Evolutionary conservation across 2,329 filamentous ascomycete genomes (phyloP), one percentile per base, ranked within the genome.

Genomic region (Hypoxylon sp.): DNA sequence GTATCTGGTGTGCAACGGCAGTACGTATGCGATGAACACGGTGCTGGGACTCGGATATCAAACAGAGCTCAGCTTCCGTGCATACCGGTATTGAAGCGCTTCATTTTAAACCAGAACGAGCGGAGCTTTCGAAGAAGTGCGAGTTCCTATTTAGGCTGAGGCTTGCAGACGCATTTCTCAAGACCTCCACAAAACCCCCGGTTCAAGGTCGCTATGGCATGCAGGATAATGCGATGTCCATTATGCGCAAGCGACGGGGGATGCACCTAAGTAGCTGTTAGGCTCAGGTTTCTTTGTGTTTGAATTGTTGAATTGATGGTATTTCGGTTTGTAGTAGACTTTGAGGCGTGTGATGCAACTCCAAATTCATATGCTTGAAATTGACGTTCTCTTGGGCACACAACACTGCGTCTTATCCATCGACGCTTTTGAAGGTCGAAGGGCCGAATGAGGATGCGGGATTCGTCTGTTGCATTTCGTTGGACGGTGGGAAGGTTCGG

Each of bases 141-240:
- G 69, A 55, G 59, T 70, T 71, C 65, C 68, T 56, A 66, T 75
- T 74, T 74, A 72, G 72, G 72, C 72, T 74, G 66, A 72, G 68
- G 63, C 68, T 69, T 73, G 72, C 65, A 72, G 69, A 61, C 61
- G 60, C 50, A 53, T 65, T 66, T 59, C 64, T 50, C 40, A 14
- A 61, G 38, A 53, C 57, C 61, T 67, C 61, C 64, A 54, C 53
- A 45, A n/a, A 50, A 26, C 51, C 61, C 62, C 58, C n/a, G 65
- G 54, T 18, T 46, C 22, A 36, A 52, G 16, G 51, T 65, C 57
- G 61, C 61, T 12, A 33, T 40, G n/a, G 44, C 44, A 62, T 65
- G 65, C 61, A 68, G 44, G 58, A 60, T 49, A 56, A 58, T 44
- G 30, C 32, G 50, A 61, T 61, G 44, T 44, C 30, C 45, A 45